Conservation (phyloP, 2,329 filamentous ascomycete species). For the Xylaria polymorpha region DNA sequence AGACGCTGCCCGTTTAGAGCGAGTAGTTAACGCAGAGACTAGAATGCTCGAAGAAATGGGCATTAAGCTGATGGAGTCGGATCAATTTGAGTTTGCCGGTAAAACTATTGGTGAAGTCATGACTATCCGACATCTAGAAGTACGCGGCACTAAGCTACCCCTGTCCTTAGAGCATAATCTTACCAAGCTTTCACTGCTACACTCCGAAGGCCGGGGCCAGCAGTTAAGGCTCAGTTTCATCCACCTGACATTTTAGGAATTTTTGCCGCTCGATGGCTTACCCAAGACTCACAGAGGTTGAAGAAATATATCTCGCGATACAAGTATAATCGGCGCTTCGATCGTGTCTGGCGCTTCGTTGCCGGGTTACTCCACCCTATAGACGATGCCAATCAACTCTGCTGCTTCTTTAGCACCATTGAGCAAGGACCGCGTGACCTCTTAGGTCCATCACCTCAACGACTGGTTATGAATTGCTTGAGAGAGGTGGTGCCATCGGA, state of each 20-base stretch:
- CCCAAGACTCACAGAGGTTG: too few species aligned
- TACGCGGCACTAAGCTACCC: not conserved
- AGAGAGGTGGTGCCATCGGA: too few species aligned
- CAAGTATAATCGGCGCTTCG: too few species aligned
- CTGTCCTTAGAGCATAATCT: slow-evolving; percentile 1
- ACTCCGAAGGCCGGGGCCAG: not conserved
- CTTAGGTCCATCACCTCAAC: too few species aligned
- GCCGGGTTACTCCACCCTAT: too few species aligned
- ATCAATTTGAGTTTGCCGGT: not conserved
- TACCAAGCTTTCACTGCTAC: not conserved
- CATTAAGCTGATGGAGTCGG: not conserved
- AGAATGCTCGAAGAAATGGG: not conserved
- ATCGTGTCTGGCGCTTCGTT: too few species aligned
- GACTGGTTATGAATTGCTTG: too few species aligned
- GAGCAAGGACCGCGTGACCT: too few species aligned
- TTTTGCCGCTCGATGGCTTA: too few species aligned
- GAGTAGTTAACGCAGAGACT: not conserved
- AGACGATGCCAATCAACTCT: too few species aligned
- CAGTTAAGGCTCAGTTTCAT: not conserved
- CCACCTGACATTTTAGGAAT: slow-evolving; percentile 7
- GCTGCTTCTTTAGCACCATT: too few species aligned
- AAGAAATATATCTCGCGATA: too few species aligned
- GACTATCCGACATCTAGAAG: not conserved
- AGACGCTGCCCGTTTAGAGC: slow-evolving; percentile 5
- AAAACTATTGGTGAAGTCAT: not conserved